Evolutionary conservation across 2,329 filamentous ascomycete species (phyloP), one percentile per base, ranked within the genome.

Genomic region (Microsporum audouinii): DNA sequence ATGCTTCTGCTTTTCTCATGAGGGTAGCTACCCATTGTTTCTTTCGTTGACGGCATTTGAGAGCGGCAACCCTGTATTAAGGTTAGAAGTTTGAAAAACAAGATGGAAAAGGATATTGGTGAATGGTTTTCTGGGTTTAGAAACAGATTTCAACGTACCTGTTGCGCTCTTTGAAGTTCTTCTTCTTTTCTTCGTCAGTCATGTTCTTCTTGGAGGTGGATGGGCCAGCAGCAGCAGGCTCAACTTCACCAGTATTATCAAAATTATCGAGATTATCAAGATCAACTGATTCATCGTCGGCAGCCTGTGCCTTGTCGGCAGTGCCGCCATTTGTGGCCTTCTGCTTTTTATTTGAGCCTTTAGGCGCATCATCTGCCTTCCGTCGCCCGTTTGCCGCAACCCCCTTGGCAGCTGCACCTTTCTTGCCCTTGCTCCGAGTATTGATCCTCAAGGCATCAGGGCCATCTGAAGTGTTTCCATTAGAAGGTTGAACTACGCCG

Each of bases 11-110:
- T 75, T 97, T 97, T 61, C 84, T 84, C 73, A 99, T 94, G 1
- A 99, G 81, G 67, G 96, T 97, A 36, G 89, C 88, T 62, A 97
- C 83, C 94, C 94, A 99, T 72, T 97, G 94, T 81, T 99, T 99
- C 81, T 99, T 99, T 23, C 94, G 85, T 74, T 99, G 94, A 63
- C 94, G 88, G 75, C 94, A 99, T 72, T 99, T 99, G 63, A 99
- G 80, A 2, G 94, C 94, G 64, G 94, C 94, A 66, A 99, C 91
- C 71, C 94, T 96, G 66, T 27, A 45, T 1, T 31, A 33, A 23
- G 2, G 29, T 62, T 61, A 62, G 76, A 65, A 76, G 71, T 55
- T 60, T 41, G 43, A 58, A 23, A 7, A 5, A 17, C n/a, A 5
- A 29, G 31, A 34, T 6, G 3, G 17, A 62, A 73, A 74, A 67